phyloP scores from a whole-genome alignment of 2,329 filamentous ascomycete genomes.

The Venturia nashicola region DNA sequence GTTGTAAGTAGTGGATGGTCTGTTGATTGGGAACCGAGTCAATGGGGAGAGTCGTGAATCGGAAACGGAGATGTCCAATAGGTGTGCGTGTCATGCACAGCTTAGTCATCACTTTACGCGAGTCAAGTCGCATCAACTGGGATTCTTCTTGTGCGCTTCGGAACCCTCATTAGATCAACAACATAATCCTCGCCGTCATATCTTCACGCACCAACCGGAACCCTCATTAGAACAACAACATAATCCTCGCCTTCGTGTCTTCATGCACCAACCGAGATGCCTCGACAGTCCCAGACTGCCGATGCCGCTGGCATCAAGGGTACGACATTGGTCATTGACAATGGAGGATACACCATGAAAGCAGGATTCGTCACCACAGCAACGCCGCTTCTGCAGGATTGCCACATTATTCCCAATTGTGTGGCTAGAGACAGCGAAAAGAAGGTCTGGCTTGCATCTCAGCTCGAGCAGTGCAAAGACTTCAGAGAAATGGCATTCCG shows the following conservation, averaged over 20 bases:
- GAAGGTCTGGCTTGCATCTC: constrained; percentile 66
- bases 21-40: no score
- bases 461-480: constrained; percentile 69
- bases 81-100: background rate
- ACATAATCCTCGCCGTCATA: background rate
- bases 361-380: constrained; percentile 53
- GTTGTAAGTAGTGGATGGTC: no score
- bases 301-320: constrained; percentile 5
- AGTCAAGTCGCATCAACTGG: background rate
- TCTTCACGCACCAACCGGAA: background rate
- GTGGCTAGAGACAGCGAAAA: constrained; percentile 70
- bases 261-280: background rate
- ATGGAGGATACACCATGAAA: constrained; percentile 85
- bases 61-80: background rate
- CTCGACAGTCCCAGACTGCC: constrained; percentile 3
- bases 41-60: no score
- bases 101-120: background rate
- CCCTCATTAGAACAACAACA: background rate
- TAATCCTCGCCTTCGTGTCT: background rate
- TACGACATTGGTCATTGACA: constrained; percentile 75
- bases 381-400: constrained; percentile 35
- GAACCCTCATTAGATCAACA: background rate
- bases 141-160: background rate
- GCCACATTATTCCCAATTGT: constrained; percentile 72
- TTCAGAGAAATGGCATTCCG: constrained; percentile 83